Percentiles rank a stretch among this genome's conserved stretches.
These are phyloP conservation scores for Trichoderma koningii DNA, from an alignment of 2,329 filamentous ascomycete species.

Conservation along the genomic window DNA sequence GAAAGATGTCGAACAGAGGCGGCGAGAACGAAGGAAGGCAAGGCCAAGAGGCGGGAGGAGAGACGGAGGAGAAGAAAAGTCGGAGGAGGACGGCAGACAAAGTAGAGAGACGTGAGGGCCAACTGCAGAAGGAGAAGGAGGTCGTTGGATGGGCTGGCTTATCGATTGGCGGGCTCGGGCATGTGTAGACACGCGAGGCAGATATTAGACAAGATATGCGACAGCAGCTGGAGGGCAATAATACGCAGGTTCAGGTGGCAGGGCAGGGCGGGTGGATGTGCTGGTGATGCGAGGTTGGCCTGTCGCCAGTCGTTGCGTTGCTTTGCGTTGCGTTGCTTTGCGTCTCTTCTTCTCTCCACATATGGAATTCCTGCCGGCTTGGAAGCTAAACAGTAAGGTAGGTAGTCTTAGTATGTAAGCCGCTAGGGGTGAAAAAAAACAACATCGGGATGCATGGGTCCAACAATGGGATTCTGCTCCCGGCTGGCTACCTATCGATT, in stretches of 20 bases:
- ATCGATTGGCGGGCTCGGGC: conserved; percentile 11
- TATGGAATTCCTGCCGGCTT: conserved; percentile 1
- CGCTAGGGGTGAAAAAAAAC: too few relatives aligned
- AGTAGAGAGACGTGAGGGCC: background rate
- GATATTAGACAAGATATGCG: background rate
- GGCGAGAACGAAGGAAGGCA: background rate
- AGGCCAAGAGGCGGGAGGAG: background rate
- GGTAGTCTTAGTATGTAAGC: too few relatives aligned
- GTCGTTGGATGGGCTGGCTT: background rate
- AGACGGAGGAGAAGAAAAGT: background rate
- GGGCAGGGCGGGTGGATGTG: background rate
- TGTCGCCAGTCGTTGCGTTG: background rate
- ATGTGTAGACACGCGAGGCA: background rate
- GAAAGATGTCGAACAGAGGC: background rate
- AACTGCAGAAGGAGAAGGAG: conserved; percentile 2
- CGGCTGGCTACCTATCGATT: too few relatives aligned
- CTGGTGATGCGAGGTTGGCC: conserved; percentile 25
- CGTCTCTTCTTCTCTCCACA: background rate
- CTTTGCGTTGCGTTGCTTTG: background rate
- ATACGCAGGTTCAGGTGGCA: conserved; percentile 9
- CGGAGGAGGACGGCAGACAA: background rate
- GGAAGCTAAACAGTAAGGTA: too few relatives aligned
- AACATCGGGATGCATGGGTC: background rate
- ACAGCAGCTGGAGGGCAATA: background rate
- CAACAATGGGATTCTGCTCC: background rate